Conservation (phyloP, 208 protist genomes). For the Crithidia acanthocephali region DNA sequence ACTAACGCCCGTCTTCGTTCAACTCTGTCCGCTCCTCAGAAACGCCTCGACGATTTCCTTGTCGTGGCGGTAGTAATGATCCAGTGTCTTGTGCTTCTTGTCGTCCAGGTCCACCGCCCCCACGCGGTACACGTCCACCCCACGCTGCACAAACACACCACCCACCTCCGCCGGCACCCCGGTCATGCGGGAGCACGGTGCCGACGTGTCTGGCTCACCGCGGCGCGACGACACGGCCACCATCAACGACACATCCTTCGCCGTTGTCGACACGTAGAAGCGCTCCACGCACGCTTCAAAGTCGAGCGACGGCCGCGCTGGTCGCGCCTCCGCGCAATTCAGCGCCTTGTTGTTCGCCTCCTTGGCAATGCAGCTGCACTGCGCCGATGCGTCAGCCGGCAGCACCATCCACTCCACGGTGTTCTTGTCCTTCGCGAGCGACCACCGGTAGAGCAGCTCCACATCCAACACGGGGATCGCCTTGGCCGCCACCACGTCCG, state of each 20-base stretch:
- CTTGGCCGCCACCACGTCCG: neutral
- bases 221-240: constrained; percentile 39
- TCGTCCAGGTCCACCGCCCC: constrained; percentile 77
- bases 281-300: constrained; percentile 47
- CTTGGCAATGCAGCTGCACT: constrained; percentile 20
- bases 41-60: constrained; percentile 48
- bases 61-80: constrained; percentile 64
- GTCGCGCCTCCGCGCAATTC: neutral
- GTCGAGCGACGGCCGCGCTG: constrained; percentile 33
- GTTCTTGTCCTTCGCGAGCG: constrained; percentile 28
- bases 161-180: constrained; percentile 7
- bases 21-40: constrained; percentile 5
- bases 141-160: constrained; percentile 28
- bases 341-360: neutral
- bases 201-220: constrained; percentile 8
- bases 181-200: neutral
- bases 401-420: constrained; percentile 53
- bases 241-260: constrained; percentile 74
- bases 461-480: constrained; percentile 55
- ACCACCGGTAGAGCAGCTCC: constrained; percentile 71
- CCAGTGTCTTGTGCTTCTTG: constrained; percentile 73
- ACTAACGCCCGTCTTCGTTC: neutral
- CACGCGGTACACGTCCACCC: constrained; percentile 44
- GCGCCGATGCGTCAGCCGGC: neutral
- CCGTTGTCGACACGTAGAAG: constrained; percentile 78